Evolutionary conservation across 2,329 filamentous ascomycete genomes (phyloP).

Genomic region (Trichoderma koningiopsis): DNA sequence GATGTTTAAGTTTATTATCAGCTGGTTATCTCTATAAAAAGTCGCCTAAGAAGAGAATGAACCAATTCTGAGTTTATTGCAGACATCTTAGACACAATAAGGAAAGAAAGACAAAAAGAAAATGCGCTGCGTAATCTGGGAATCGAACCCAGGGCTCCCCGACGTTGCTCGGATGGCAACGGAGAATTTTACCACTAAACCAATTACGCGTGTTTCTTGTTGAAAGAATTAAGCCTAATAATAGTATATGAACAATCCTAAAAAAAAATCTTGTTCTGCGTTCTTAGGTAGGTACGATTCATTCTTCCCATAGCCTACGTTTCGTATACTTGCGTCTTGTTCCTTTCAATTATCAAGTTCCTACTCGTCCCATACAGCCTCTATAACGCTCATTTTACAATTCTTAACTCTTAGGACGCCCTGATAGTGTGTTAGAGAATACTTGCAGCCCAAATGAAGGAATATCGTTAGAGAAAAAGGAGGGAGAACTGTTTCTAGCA

Average conservation of each 20-base stretch:
- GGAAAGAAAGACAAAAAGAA: not conserved
- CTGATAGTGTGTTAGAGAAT: slow-evolving; percentile 31
- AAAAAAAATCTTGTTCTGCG: too few species aligned
- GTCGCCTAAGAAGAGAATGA: not conserved
- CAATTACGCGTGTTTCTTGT: slow-evolving; percentile 24
- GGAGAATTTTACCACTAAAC: slow-evolving; percentile 40
- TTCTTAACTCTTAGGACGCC: slow-evolving; percentile 45
- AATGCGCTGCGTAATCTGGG: slow-evolving; percentile 30
- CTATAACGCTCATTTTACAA: slow-evolving; percentile 52
- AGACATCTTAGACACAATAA: too few species aligned
- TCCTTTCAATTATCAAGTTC: not conserved
- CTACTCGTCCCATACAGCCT: slow-evolving; percentile 49
- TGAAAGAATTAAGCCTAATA: rapidly evolving
- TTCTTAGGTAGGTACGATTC: not conserved
- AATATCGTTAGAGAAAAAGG: not conserved
- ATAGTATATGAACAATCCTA: not conserved
- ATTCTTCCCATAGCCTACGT: not conserved
- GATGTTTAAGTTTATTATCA: too few species aligned
- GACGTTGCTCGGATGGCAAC: slow-evolving; percentile 37
- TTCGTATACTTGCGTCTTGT: not conserved
- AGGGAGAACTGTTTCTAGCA: slow-evolving; percentile 18
- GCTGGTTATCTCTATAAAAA: too few species aligned
- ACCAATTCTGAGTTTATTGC: too few species aligned
- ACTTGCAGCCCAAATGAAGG: not conserved
- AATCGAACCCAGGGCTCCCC: slow-evolving; percentile 41